Base-by-base conservation (phyloP, 208 protist genomes). In the Entamoeba histolytica region DNA sequence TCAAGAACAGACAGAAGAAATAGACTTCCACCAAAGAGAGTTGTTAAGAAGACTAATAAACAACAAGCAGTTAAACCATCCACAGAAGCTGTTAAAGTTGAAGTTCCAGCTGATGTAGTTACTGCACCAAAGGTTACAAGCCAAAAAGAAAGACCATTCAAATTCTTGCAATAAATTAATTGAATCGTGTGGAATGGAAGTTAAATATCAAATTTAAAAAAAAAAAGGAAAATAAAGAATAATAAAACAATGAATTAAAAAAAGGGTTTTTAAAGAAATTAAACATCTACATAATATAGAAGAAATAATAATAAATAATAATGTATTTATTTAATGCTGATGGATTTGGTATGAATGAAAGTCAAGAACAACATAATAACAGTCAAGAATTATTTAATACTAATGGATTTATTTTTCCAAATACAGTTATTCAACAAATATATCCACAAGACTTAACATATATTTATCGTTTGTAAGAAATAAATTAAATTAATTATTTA, bases 1-100 rank as follows among this genome's bases (percentile, higher is more conserved):
- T 97, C 96, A 49, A n/a, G 28, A 19, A 94, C 95, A 49, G 95
- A 94, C n/a, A 95, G 97, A 93, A 95, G 95, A 78, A 96, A 96
- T 96, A 93, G 97, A 91, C 92, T 93, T 35, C 96, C 96, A 35
- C 97, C 97, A 49, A 78, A 78, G 61, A 78, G 61, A 78, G n/a
- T 78, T 35, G n/a, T 78, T n/a, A 78, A 28, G 28, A 78, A 28
- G 19, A 39, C 61, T 28, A 39, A 23, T 39, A 78, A 78, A 35
- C 17, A 23, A 39, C 61, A 78, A 78, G 28, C 61, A 6, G n/a
- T 39, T 35, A 78, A 78, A 39, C 17, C 17, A 35, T 6, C 61
- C 8, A 28, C 61, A 7, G 61, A 78, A 39, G 61, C 55, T 23
- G 39, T 44, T 44, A 44, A 44, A 44, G 39, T 44, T 44, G 39